Conservation (phyloP, 2,329 filamentous ascomycete genomes). For the Camptophora hylomeconis region DNA sequence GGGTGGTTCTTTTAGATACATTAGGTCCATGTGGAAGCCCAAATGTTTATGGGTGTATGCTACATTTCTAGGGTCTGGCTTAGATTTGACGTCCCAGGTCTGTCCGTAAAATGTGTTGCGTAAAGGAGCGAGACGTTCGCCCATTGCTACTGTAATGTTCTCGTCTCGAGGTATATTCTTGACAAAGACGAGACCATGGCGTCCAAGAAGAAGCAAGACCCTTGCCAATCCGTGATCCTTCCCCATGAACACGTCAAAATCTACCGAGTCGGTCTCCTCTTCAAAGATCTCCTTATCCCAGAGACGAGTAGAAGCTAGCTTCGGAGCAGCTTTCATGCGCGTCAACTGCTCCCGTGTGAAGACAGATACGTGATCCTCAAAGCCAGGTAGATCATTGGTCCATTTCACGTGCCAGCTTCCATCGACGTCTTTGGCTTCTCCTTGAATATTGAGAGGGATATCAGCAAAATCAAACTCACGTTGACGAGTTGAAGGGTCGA, state of each 20-base stretch:
- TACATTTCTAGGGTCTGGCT: slow-evolving; percentile 76
- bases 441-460: slow-evolving; percentile 40
- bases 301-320: slow-evolving; percentile 17
- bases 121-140: slow-evolving; percentile 59
- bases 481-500: slow-evolving; percentile 46
- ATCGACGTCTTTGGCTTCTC: slow-evolving; percentile 24
- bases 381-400: slow-evolving; percentile 41
- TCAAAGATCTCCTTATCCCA: slow-evolving; percentile 32
- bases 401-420: slow-evolving; percentile 48
- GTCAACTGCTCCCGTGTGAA: slow-evolving; percentile 19
- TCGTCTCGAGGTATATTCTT: slow-evolving; percentile 58
- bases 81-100: slow-evolving; percentile 79
- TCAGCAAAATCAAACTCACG: slow-evolving; percentile 53
- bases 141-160: slow-evolving; percentile 53
- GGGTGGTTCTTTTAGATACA: slow-evolving; percentile 71
- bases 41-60: slow-evolving; percentile 76
- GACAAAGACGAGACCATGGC: slow-evolving; percentile 64
- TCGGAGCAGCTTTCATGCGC: slow-evolving; percentile 15
- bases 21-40: slow-evolving; percentile 82
- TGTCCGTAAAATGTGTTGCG: slow-evolving; percentile 82
- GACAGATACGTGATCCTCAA: slow-evolving; percentile 13
- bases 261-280: slow-evolving; percentile 41
- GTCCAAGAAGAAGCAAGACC: slow-evolving; percentile 49
- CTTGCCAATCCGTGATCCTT: slow-evolving; percentile 43
- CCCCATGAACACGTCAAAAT: slow-evolving; percentile 60